Evolutionary conservation across 192 early-diverging fungal genomes (phyloP).

Genomic region (Coemansia sp.): DNA sequence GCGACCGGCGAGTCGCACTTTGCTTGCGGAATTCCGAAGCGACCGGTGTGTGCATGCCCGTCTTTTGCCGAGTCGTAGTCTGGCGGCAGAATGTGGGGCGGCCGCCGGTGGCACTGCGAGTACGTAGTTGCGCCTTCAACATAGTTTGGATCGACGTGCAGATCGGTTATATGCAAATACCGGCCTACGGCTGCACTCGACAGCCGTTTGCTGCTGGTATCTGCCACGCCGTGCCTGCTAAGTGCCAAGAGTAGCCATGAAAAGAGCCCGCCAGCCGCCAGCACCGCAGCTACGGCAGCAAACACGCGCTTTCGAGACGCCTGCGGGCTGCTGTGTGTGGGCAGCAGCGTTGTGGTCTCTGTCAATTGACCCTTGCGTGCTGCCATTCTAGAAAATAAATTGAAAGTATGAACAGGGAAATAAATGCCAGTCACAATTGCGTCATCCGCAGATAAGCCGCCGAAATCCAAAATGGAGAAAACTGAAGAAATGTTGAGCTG

Average conservation of each 20-base stretch:
- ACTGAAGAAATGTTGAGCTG: not conserved
- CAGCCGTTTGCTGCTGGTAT: constrained; percentile 13
- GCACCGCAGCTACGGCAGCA: not conserved
- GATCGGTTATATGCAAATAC: constrained; percentile 72
- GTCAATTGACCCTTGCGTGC: not conserved
- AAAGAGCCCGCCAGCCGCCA: not conserved
- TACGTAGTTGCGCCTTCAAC: constrained; percentile 51
- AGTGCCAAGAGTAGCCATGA: not conserved
- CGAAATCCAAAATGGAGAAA: too few relatives aligned
- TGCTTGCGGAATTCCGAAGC: constrained; percentile 56
- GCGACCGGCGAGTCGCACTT: constrained; percentile 63
- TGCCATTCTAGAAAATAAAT: not conserved
- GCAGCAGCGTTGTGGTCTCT: not conserved
- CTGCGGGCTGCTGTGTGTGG: not conserved
- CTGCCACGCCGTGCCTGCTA: not conserved
- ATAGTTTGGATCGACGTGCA: constrained; percentile 68
- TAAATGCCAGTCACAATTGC: not conserved
- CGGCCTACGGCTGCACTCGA: constrained; percentile 47
- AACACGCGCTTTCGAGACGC: not conserved
- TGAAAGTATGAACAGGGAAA: not conserved
- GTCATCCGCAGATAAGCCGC: too few relatives aligned
- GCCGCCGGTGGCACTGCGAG: constrained; percentile 58
- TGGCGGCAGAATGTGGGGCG: constrained; percentile 9
- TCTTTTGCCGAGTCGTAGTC: constrained; percentile 5
- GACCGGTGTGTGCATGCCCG: constrained; percentile 43